Evolutionary conservation across 1,284 basidiomycete species (phyloP).

Genomic region (Sporisorium sorghi): DNA sequence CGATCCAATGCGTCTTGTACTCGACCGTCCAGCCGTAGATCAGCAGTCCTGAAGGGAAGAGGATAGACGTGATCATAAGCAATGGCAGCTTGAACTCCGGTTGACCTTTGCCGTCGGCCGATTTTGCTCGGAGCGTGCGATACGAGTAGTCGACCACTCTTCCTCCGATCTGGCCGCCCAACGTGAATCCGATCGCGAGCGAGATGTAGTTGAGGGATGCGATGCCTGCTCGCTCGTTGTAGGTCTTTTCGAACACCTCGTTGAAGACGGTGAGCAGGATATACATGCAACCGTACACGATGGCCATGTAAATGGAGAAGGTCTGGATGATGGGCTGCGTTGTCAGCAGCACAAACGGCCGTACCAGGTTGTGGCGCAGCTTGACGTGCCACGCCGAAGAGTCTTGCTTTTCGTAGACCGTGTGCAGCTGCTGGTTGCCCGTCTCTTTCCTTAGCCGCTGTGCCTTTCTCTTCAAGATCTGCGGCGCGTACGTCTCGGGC

Average conservation of each 20-base stretch:
- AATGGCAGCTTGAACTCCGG: slow-evolving; percentile 72
- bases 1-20: slow-evolving; percentile 76
- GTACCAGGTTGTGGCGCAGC: slow-evolving; percentile 69
- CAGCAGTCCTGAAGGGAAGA: slow-evolving; percentile 75
- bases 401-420: slow-evolving; percentile 56
- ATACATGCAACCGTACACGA: slow-evolving; percentile 70
- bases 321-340: slow-evolving; percentile 73
- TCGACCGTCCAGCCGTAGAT: slow-evolving; percentile 78
- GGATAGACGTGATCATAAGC: slow-evolving; percentile 75
- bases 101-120: slow-evolving; percentile 74
- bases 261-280: slow-evolving; percentile 78
- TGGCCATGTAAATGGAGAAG: slow-evolving; percentile 72
- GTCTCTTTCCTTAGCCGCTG: slow-evolving; percentile 72
- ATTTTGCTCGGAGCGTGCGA: slow-evolving; percentile 71
- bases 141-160: slow-evolving; percentile 75
- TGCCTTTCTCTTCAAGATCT: slow-evolving; percentile 63
- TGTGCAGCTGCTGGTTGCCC: slow-evolving; percentile 56
- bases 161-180: slow-evolving; percentile 75
- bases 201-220: slow-evolving; percentile 77
- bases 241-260: slow-evolving; percentile 73
- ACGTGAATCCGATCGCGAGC: slow-evolving; percentile 69
- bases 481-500: slow-evolving; percentile 68
- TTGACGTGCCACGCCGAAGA: slow-evolving; percentile 64
- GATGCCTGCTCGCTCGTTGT: slow-evolving; percentile 72
- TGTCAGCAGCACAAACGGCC: slow-evolving; percentile 72